Conservation (phyloP, 2,329 filamentous ascomycete species). For the Ceratocystis colombiana region DNA sequence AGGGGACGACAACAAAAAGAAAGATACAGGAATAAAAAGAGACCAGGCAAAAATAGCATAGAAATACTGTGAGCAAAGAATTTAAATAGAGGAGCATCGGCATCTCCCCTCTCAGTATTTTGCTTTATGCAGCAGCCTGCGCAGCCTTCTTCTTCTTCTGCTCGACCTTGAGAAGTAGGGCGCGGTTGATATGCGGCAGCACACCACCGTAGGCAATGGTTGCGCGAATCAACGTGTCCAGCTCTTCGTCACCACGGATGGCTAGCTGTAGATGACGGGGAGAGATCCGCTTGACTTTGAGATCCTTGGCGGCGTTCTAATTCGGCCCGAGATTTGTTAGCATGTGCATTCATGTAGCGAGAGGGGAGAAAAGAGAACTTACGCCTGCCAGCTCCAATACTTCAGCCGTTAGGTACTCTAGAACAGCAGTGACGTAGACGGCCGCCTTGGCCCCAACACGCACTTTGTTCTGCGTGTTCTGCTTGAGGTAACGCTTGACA, state of each 20-base stretch:
- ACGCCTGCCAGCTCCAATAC: constrained; percentile 92
- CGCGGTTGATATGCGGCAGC: constrained; percentile 96
- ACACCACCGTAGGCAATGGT: constrained; percentile 99
- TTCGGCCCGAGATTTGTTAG: constrained; percentile 26
- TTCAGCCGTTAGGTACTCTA: constrained; percentile 96
- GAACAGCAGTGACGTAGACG: constrained; percentile 94
- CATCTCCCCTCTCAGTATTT: not conserved
- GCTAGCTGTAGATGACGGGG: constrained; percentile 95
- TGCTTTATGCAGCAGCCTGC: constrained; percentile 22
- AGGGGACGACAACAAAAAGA: not conserved
- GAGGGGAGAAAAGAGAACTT: constrained; percentile 34
- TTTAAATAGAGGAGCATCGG: not conserved
- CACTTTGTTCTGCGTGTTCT: constrained; percentile 99
- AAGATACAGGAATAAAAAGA: not conserved
- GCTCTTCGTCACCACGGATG: constrained; percentile 95
- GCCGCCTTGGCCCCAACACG: constrained; percentile 97
- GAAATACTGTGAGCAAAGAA: not conserved
- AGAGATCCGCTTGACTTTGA: constrained; percentile 99
- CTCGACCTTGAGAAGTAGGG: constrained; percentile 87
- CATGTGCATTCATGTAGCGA: constrained; percentile 1
- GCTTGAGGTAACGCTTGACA: constrained; percentile 99
- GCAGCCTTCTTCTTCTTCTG: constrained; percentile 75
- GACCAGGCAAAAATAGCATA: not conserved
- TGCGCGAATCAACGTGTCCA: constrained; percentile 92
- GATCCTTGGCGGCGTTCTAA: constrained; percentile 93